phyloP scores from a whole-genome alignment of 257 asterid genomes.

The Cynanchum wilfordii region DNA sequence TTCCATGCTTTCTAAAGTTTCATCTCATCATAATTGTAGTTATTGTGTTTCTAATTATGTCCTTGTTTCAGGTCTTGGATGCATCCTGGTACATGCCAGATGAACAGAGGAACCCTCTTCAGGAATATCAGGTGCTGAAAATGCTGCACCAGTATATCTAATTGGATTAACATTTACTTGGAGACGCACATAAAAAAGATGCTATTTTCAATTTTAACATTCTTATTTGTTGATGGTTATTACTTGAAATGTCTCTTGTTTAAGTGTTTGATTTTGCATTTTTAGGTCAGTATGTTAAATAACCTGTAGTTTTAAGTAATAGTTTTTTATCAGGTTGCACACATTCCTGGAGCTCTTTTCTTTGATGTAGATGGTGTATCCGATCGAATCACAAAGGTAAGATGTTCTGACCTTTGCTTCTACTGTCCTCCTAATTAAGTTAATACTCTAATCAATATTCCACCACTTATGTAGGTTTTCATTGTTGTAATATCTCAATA shows the following conservation, averaged over 20 bases:
- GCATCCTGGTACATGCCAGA: constrained; percentile 99
- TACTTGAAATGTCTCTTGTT: background rate
- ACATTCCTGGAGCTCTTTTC: constrained; percentile 95
- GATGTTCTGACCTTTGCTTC: constrained; percentile 23
- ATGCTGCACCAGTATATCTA: background rate
- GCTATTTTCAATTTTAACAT: background rate
- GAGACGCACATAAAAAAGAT: background rate
- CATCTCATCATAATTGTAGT: background rate
- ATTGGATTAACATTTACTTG: background rate
- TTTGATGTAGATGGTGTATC: constrained; percentile 86
- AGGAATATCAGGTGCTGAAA: constrained; percentile 80
- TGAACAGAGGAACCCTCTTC: constrained; percentile 95
- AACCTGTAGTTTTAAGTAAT: background rate
- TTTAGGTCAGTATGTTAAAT: background rate
- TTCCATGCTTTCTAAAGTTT: background rate
- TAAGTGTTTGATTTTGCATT: background rate
- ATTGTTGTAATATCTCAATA: constrained; percentile 1
- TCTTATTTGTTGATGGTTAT: background rate
- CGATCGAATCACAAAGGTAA: constrained; percentile 68
- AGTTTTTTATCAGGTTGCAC: constrained; percentile 69
- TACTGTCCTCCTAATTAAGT: background rate
- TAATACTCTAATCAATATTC: background rate
- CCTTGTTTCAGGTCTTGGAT: constrained; percentile 67
- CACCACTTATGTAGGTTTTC: background rate
- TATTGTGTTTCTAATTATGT: constrained; percentile 6